Conservation (phyloP, 1,284 basidiomycete species). For the Anthracocystis setariae region DNA sequence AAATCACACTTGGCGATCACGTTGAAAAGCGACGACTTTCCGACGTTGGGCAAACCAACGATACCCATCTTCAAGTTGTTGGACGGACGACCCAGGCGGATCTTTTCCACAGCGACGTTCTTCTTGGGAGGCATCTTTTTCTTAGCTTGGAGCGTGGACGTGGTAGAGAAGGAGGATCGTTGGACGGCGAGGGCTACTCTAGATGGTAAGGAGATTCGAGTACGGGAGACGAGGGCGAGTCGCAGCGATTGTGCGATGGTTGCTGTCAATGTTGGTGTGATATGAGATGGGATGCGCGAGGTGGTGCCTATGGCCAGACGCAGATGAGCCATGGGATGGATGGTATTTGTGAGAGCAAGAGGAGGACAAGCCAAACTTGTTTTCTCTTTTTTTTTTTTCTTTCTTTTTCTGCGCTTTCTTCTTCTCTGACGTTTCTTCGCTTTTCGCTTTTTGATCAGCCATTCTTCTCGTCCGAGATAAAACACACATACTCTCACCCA, state of each 20-base stretch:
- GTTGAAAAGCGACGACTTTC: constrained; percentile 74
- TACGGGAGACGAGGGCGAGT: too few relatives aligned
- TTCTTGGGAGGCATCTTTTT: constrained; percentile 64
- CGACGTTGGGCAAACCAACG: constrained; percentile 66
- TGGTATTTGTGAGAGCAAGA: constrained; percentile 2
- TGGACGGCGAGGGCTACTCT: constrained; percentile 8
- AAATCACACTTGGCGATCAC: constrained; percentile 85
- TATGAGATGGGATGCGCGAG: constrained; percentile 1
- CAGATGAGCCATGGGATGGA: constrained; percentile 36
- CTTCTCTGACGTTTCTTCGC: constrained; percentile 2
- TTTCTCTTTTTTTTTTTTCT: constrained; percentile 14
- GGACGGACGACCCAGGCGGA: constrained; percentile 62
- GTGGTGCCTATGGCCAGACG: constrained; percentile 31
- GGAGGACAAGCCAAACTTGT: constrained; percentile 1
- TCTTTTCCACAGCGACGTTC: constrained; percentile 56
- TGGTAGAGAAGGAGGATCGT: constrained; percentile 31
- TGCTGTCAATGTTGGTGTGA: constrained; percentile 3
- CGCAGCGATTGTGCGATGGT: background rate
- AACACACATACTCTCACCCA: too few relatives aligned
- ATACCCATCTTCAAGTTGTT: constrained; percentile 68
- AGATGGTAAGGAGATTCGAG: background rate
- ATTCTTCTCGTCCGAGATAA: constrained; percentile 15
- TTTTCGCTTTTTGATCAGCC: constrained; percentile 9
- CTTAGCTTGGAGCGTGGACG: constrained; percentile 34
- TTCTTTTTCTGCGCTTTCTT: too few relatives aligned